Evolutionary conservation across 78 protist species (phyloP), one percentile per base, ranked within the genome.

Genomic region (Protostelium mycophagum): DNA sequence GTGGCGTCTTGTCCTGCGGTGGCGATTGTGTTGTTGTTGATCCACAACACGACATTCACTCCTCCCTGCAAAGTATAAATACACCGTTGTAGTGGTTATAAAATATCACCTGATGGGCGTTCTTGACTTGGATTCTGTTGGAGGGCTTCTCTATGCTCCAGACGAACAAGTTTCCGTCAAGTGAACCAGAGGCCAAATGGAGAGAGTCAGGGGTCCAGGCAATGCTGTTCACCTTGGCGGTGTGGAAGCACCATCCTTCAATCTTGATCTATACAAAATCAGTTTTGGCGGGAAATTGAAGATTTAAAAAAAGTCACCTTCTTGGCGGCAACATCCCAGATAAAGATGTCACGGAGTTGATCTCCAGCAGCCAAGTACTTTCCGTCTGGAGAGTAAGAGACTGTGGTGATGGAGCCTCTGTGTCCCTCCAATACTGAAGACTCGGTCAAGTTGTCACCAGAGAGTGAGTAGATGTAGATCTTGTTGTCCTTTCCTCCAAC

Each of bases 311-410:
- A 16, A 16, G n/a, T 36, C 37, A 87, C 89, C 35, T 85, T 87
- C 0, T 9, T 28, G 35, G 36, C 83, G 85, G 89, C 38, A 31
- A 89, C 90, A 36, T 94, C 91, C 93, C 90, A 94, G 88, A 97
- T 87, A 85, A 90, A 36, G 83, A 96, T 83, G 88, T 91, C 85
- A 87, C 96, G 93, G 39, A 86, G 91, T 0, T 92, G 0, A 73
- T 93, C 92, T 29, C 96, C 97, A 0, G 97, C 31, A 0, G 98
- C 98, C 38, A 98, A 90, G 29, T 36, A 63, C 36, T 1, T 10
- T 34, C 98, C 98, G 63, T 92, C 87, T 73, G 97, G 97, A 0
- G 97, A 95, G 91, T 87, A 96, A 38, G 94, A 87, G 63, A 96
- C 84, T 36, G 63, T 31, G 35, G 90, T 38, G 35, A 97, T 83